Base-by-base conservation (phyloP, 768 basidiomycete genomes). In the Termitomyces sp. region DNA sequence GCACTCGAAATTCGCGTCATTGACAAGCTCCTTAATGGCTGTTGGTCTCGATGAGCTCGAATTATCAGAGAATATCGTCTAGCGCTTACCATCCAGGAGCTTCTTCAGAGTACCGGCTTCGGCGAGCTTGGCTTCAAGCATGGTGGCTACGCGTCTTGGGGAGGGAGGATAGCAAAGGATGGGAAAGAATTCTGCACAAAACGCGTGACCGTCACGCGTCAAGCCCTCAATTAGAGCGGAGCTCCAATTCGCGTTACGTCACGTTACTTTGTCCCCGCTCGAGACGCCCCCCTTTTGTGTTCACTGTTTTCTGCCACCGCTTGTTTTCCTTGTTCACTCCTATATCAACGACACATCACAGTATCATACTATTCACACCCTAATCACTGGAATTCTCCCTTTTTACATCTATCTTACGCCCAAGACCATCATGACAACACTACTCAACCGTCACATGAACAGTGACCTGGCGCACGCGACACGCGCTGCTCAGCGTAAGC, bases 1-100 rank as follows among this genome's bases (percentile, higher is more conserved):
- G 73, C 96, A 98, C 68, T 96, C 91, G 66, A 98, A 97, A 74
- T 98, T 98, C 69, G 94, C 95, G 70, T 98, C 97, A 5, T 93
- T 86, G 47, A 99, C 95, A 47, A 98, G 87, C 70, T 98, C 97
- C 74, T 97, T 98, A 83, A 98, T 86, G 55, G 95, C 96, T 98
- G 57, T 26, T 40, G n/a, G 56, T 46, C 36, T 32, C 58, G 64
- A 56, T 58, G 51, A 62, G 22, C 27, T 47, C 53, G 1, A 36
- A 4, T 33, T 44, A n/a, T 20, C 26, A 42, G 44, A 34, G n/a
- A 2, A 36, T 56, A 40, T 44, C 18, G 57, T 36, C 36, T 13
- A 16, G 3, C 39, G 72, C 87, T 14, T 61, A 96, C 96, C 88
- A 67, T 99, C 96, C 12, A 99, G 81, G 47, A 99, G 81, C 68